A percentile compares a stretch with the other conserved stretches of the same genome.
These are phyloP conservation scores for Lasiodiplodia theobromae DNA, from an alignment of 2,329 filamentous ascomycete species.

Conservation along the genomic window DNA sequence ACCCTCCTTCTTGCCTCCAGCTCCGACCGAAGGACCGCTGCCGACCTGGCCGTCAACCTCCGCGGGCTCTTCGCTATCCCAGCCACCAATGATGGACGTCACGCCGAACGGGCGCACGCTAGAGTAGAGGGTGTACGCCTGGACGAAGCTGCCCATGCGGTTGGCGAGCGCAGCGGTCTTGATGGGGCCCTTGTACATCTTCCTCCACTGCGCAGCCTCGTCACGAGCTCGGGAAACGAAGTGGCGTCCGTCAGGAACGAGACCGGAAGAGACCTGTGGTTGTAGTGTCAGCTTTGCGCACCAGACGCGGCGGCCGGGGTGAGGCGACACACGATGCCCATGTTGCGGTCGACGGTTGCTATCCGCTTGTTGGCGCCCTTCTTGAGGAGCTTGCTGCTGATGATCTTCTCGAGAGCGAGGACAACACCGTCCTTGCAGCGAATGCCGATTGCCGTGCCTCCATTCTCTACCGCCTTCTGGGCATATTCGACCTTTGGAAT, in stretches of 20 bases:
- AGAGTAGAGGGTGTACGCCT: slow-evolving; percentile 97
- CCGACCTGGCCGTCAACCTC: slow-evolving; percentile 93
- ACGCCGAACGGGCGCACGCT: slow-evolving; percentile 97
- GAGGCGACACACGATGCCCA: slow-evolving; percentile 78
- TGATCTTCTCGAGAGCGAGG: slow-evolving; percentile 94
- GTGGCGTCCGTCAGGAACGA: slow-evolving; percentile 93
- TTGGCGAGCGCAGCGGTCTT: slow-evolving; percentile 85
- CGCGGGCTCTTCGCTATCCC: slow-evolving; percentile 86
- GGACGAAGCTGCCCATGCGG: slow-evolving; percentile 93
- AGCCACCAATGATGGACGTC: slow-evolving; percentile 91
- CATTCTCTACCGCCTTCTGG: slow-evolving; percentile 97
- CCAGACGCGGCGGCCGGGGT: background rate
- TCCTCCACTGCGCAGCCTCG: slow-evolving; percentile 89
- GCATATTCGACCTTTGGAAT: slow-evolving; percentile 80
- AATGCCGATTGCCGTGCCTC: slow-evolving; percentile 94
- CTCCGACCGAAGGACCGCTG: slow-evolving; percentile 75
- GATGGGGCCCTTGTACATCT: slow-evolving; percentile 93
- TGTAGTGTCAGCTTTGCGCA: slow-evolving; percentile 2
- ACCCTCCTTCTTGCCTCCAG: slow-evolving; percentile 80
- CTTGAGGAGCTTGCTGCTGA: slow-evolving; percentile 94
- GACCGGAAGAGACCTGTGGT: slow-evolving; percentile 86
- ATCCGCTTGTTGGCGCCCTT: slow-evolving; percentile 96
- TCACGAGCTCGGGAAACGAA: slow-evolving; percentile 94
- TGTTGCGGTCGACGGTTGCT: slow-evolving; percentile 89
- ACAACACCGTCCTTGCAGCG: slow-evolving; percentile 97